A percentile compares a stretch with the other conserved stretches of the same genome.
phyloP scores from a whole-genome alignment of 495 filamentous ascomycete species.

The Chaetomium tenue region DNA sequence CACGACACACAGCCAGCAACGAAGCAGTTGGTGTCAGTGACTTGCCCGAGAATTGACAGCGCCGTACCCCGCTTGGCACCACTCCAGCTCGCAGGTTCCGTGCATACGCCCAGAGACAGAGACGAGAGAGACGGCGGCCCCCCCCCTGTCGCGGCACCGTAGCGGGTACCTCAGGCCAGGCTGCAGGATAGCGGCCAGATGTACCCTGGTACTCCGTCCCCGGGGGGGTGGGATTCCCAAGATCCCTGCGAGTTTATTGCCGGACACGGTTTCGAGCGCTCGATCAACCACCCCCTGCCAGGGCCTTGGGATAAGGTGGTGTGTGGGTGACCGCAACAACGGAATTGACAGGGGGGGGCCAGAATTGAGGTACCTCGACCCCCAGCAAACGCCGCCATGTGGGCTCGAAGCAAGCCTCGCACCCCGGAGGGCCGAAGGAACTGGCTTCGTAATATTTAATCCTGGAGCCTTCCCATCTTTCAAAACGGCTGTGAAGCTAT shows the following conservation, averaged over 20 bases:
- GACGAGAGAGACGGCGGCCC: background rate
- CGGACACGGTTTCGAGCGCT: constrained; percentile 8
- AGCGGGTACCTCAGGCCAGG: constrained; percentile 28
- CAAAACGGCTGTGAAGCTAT: background rate
- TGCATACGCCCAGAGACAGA: constrained; percentile 15
- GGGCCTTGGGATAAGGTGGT: background rate
- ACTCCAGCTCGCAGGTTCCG: constrained; percentile 10
- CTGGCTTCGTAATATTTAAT: constrained; percentile 23
- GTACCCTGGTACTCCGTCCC: constrained; percentile 5
- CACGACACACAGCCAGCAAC: background rate
- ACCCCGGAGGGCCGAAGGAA: constrained; percentile 14
- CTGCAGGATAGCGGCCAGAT: constrained; percentile 24
- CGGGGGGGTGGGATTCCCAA: constrained; percentile 1
- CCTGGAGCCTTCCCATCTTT: constrained; percentile 14
- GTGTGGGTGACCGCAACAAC: constrained; percentile 5
- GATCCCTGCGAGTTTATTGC: constrained; percentile 1
- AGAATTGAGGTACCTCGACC: constrained; percentile 10
- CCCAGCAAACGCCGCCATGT: constrained; percentile 21
- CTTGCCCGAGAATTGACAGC: background rate
- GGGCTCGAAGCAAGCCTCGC: constrained; percentile 17
- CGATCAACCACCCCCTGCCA: constrained; percentile 16
- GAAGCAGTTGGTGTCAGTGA: background rate
- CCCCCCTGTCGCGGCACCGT: constrained; percentile 15
- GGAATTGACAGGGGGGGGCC: constrained; percentile 9
- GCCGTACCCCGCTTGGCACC: background rate